Conservation (phyloP, 1,139 yeast species). For the Candida dubliniensis region DNA sequence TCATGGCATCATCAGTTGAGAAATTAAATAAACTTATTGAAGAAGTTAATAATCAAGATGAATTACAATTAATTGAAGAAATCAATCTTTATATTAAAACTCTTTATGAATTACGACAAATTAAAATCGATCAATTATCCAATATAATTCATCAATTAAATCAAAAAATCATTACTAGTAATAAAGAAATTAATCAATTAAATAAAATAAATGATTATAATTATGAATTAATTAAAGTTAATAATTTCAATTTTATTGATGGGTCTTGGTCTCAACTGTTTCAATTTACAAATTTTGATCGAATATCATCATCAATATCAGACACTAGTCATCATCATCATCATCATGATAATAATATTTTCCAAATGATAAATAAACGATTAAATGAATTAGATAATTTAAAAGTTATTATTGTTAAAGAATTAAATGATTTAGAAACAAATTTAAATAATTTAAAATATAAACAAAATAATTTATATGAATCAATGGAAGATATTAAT, state of each 20-base stretch:
- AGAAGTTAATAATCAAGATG: slow-evolving; percentile 54
- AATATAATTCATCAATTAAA: slow-evolving; percentile 22
- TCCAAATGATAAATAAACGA: slow-evolving; percentile 28
- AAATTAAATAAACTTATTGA: slow-evolving; percentile 25
- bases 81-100: slow-evolving; percentile 41
- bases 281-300: too few species aligned
- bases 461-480: slow-evolving; percentile 40
- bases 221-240: slow-evolving; percentile 13
- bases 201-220: slow-evolving; percentile 22
- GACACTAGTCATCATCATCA: too few species aligned
- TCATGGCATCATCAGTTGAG: slow-evolving; percentile 1
- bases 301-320: too few species aligned
- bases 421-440: slow-evolving; percentile 56
- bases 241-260: too few species aligned
- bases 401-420: slow-evolving; percentile 56
- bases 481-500: slow-evolving; percentile 25
- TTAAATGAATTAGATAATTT: slow-evolving; percentile 45
- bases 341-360: too few species aligned
- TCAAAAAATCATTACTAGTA: slow-evolving; percentile 17
- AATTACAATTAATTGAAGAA: slow-evolving; percentile 48
- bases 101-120: slow-evolving; percentile 26
- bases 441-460: slow-evolving; percentile 49
- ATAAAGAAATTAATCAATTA: slow-evolving; percentile 25
- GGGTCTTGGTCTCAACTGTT: too few species aligned
- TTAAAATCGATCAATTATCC: slow-evolving; percentile 23